Base-by-base conservation (phyloP, 2,329 filamentous ascomycete species). In the Xylariaceae sp. region DNA sequence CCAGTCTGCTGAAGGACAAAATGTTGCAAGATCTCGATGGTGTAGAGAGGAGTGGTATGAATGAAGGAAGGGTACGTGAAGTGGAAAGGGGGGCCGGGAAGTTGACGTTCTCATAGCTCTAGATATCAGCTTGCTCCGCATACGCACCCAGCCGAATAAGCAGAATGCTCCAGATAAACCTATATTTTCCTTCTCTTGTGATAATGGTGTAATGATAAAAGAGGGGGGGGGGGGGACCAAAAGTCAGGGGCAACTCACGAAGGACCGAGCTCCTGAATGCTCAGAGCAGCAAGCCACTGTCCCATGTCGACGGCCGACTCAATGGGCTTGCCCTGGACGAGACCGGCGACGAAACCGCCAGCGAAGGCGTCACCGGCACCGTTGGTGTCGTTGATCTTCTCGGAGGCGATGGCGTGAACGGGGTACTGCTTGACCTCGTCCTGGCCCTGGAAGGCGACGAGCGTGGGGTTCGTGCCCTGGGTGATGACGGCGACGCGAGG, bases 281-380 rank as follows among this genome's bases (percentile, higher is more conserved):
- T 93, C 62, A 95, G 76, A 64, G 86, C 85, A 40, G 93, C 93
- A 56, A 98, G 80, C 93, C 93, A 98, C 72, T 96, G 91, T 55
- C 93, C 93, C 79, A 93, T 88, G 67, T 96, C 87, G 58, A 98
- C 79, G 62, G 79, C 79, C 56, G 83, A 81, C 60, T 86, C 83
- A 40, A 98, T 77, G 44, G 81, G 67, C 75, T 93, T 88, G 68
- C 86, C 89, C 69, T 92, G 77, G 52, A 95, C 84, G 54, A 97
- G 76, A 64, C 91, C 93, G 42, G 93, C 93, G 45, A 88, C 77
- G 72, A 98, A 90, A 54, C 93, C 93, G 64, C 90, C 93, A 48
- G 93, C 92, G 63, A 98, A 98, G 42, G 93, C 92, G 66, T 98
- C 93, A 66, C 90, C 93, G 52, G 93, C 93, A 65, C 93, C 93